Base-by-base conservation (phyloP, 345 rosid genomes). In the Garcia nutans region DNA sequence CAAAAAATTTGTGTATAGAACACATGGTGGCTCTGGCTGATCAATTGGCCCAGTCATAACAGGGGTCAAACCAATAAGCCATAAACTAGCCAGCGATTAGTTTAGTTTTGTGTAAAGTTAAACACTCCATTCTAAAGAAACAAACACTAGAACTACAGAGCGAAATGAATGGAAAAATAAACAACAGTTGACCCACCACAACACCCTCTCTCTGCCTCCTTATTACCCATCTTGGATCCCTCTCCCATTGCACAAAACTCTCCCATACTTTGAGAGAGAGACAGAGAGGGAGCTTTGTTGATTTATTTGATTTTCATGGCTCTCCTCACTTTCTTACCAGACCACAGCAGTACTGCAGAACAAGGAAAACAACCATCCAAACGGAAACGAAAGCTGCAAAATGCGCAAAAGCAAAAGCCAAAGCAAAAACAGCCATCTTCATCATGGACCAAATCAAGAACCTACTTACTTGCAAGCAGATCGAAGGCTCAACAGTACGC, bases 391-490 rank as follows among this genome's bases (percentile, higher is more conserved):
- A 68, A 71, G 28, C 78, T 76, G 56, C 80, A 87, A 55, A 68
- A 71, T 24, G 76, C 74, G 56, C 80, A 87, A 68, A 89, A 90
- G 76, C 91, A 83, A 65, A 76, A 33, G 17, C 73, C 65, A 15
- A 80, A 83, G 76, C 81, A 78, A 57, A 89, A 90, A 75, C 91
- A 85, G 24, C 85, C 89, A 12, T 93, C 98, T 28, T 28, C 31
- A 54, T 93, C 99, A 58, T 96, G 99, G 92, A 90, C 91, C 99
- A 96, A 80, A 77, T 96, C 91, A 96, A 93, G 90, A 93, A 90
- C 87, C 77, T 96, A 33, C 89, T 96, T 31, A 88, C 90, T 65
- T 96, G 98, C 86, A 96, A 92, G 47, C 97, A 93, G 83, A 77
- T 96, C 74, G 93, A 96, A 82, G 89, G 87, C 11, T 84, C 94